A percentile compares a stretch with the other conserved stretches of the same genome.
Evolutionary conservation across 1,284 basidiomycete genomes (phyloP).

Genomic region (Cystobasidium sp.): DNA sequence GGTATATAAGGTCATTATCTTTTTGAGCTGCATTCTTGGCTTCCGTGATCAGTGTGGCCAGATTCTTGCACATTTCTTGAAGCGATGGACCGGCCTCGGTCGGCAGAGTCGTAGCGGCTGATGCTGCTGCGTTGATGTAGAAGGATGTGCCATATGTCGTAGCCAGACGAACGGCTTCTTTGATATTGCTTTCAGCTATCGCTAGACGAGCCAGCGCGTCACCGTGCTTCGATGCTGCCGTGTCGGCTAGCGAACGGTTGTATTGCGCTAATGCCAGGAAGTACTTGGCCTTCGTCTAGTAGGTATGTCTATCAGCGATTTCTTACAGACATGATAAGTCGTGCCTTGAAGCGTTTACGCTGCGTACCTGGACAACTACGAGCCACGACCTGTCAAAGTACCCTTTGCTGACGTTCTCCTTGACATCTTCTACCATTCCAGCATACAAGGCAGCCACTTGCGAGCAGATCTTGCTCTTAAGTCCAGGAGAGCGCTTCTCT

Average conservation of each 20-base stretch:
- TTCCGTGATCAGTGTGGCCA: slow-evolving; percentile 76
- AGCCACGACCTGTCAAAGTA: slow-evolving; percentile 97
- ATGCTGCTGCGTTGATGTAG: slow-evolving; percentile 61
- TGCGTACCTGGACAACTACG: slow-evolving; percentile 72
- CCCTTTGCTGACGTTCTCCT: slow-evolving; percentile 93
- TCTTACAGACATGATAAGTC: background rate
- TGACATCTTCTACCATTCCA: slow-evolving; percentile 80
- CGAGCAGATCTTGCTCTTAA: slow-evolving; percentile 83
- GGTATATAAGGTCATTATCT: slow-evolving; percentile 98
- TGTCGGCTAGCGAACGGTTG: slow-evolving; percentile 80
- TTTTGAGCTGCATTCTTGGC: slow-evolving; percentile 75
- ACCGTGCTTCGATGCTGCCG: slow-evolving; percentile 77
- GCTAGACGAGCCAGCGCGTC: slow-evolving; percentile 80
- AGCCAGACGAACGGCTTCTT: slow-evolving; percentile 78
- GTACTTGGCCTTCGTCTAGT: slow-evolving; percentile 84
- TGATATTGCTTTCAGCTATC: slow-evolving; percentile 77
- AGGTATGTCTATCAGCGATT: background rate
- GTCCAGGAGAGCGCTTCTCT: slow-evolving; percentile 79
- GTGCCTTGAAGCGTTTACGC: background rate
- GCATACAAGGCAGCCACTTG: slow-evolving; percentile 82
- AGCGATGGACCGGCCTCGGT: slow-evolving; percentile 80
- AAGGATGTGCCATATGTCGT: slow-evolving; percentile 75
- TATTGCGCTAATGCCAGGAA: slow-evolving; percentile 86
- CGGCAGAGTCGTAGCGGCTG: slow-evolving; percentile 73
- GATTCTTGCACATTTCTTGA: slow-evolving; percentile 79